phyloP scores from a whole-genome alignment of 306 rosid species.

The Acacia confusa region DNA sequence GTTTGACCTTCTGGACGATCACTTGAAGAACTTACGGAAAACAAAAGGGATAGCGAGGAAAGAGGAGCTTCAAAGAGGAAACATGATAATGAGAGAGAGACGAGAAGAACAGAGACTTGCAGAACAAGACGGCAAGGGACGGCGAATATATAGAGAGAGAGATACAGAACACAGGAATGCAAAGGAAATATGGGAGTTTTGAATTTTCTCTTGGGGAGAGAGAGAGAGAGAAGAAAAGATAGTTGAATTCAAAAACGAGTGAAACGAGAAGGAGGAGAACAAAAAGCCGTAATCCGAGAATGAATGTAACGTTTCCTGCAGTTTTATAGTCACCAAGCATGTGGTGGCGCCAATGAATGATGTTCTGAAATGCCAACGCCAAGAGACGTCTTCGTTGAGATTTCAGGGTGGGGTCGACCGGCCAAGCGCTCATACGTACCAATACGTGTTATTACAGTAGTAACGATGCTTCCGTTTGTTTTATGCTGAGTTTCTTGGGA shows the following conservation, averaged over 20 bases:
- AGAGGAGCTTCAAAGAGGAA: background rate
- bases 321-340: background rate
- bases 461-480: too few relatives aligned
- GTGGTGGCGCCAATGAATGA: background rate
- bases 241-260: conserved; percentile 42
- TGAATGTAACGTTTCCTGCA: background rate
- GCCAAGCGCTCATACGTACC: background rate
- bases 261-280: background rate
- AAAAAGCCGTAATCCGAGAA: background rate
- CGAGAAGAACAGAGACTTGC: background rate
- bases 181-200: background rate
- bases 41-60: background rate
- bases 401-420: background rate
- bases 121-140: conserved; percentile 13
- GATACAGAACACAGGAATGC: background rate
- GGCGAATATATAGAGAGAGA: background rate
- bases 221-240: background rate
- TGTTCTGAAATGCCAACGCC: background rate
- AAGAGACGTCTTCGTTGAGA: background rate
- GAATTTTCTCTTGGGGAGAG: background rate
- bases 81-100: background rate
- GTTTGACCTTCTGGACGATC: background rate
- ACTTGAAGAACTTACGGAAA: background rate
- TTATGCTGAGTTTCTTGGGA: too few relatives aligned
- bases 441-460: too few relatives aligned